These are phyloP conservation scores for Podospora australis DNA, from an alignment of 495 filamentous ascomycete genomes.

Conservation along the genomic window DNA sequence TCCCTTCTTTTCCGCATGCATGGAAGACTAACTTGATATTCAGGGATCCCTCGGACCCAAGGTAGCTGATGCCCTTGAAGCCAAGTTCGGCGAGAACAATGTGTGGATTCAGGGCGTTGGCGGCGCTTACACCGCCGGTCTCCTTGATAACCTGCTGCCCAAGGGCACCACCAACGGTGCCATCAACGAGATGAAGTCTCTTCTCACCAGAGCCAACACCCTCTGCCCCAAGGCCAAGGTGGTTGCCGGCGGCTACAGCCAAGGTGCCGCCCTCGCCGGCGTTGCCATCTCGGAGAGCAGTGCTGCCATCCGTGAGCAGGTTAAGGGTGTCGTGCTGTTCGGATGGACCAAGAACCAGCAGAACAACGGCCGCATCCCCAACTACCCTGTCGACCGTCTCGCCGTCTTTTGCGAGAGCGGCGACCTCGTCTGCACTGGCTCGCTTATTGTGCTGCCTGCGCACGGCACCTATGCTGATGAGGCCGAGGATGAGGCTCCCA, in stretches of 20 bases:
- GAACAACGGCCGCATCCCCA: constrained; percentile 39
- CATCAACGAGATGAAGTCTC: constrained; percentile 28
- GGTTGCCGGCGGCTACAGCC: constrained; percentile 38
- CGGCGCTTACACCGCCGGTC: constrained; percentile 26
- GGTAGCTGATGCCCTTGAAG: constrained; percentile 24
- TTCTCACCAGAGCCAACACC: constrained; percentile 27
- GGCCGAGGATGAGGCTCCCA: constrained; percentile 9
- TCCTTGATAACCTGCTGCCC: constrained; percentile 29
- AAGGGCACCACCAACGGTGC: constrained; percentile 30
- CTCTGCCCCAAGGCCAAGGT: constrained; percentile 33
- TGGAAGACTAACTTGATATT: constrained; percentile 4
- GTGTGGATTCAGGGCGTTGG: constrained; percentile 36
- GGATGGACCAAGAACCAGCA: constrained; percentile 53
- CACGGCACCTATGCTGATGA: constrained; percentile 13
- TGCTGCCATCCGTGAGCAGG: constrained; percentile 36
- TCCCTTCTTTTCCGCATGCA: not conserved
- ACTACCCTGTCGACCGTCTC: constrained; percentile 37
- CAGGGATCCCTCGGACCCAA: constrained; percentile 24
- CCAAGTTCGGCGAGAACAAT: constrained; percentile 15
- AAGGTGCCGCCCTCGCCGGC: constrained; percentile 52
- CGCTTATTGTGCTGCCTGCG: constrained; percentile 33
- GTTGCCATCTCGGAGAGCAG: constrained; percentile 39
- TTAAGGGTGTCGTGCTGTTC: constrained; percentile 50
- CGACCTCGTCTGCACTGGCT: constrained; percentile 48
- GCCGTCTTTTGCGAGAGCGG: constrained; percentile 48